Percentiles rank a stretch among this genome's conserved stretches.
Evolutionary conservation across 208 protist species (phyloP).

Genomic region (Crithidia thermophila): DNA sequence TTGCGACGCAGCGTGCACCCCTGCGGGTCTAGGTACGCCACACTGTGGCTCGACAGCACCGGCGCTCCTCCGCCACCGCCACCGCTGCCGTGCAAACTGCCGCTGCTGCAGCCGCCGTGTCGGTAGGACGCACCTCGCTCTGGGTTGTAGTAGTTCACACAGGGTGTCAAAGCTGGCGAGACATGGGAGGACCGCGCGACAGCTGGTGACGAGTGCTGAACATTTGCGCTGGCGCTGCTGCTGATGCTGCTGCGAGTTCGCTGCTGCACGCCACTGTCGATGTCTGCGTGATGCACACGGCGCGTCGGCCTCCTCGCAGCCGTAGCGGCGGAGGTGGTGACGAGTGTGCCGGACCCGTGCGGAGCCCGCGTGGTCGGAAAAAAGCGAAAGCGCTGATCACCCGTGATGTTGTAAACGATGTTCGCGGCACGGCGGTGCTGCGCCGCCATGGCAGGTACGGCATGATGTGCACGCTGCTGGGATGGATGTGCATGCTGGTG

Average conservation of each 20-base stretch:
- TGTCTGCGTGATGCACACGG: too few relatives aligned
- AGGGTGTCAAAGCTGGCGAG: background rate
- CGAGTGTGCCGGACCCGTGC: slow-evolving; percentile 16
- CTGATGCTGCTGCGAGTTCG: slow-evolving; percentile 3
- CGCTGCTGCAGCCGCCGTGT: background rate
- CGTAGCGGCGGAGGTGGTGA: background rate
- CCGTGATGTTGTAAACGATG: slow-evolving; percentile 75
- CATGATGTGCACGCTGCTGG: slow-evolving; percentile 18
- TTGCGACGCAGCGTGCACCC: slow-evolving; percentile 58
- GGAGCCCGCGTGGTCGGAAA: slow-evolving; percentile 20
- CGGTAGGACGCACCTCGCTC: slow-evolving; percentile 1
- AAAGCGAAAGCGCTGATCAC: slow-evolving; percentile 74
- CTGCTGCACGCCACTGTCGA: too few relatives aligned
- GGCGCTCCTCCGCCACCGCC: background rate
- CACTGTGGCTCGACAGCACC: slow-evolving; percentile 34
- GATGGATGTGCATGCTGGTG: slow-evolving; percentile 2
- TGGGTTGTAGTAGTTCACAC: slow-evolving; percentile 15
- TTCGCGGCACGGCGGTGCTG: slow-evolving; percentile 63
- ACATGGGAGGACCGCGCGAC: background rate
- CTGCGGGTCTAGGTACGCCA: slow-evolving; percentile 54
- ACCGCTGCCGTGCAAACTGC: background rate
- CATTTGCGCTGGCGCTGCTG: background rate
- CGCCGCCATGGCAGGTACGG: slow-evolving; percentile 14
- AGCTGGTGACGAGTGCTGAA: too few relatives aligned
- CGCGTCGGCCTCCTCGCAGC: background rate